These are phyloP conservation scores for Solanum chiquidenum DNA, from an alignment of 257 asterid genomes.

Conservation along the genomic window DNA sequence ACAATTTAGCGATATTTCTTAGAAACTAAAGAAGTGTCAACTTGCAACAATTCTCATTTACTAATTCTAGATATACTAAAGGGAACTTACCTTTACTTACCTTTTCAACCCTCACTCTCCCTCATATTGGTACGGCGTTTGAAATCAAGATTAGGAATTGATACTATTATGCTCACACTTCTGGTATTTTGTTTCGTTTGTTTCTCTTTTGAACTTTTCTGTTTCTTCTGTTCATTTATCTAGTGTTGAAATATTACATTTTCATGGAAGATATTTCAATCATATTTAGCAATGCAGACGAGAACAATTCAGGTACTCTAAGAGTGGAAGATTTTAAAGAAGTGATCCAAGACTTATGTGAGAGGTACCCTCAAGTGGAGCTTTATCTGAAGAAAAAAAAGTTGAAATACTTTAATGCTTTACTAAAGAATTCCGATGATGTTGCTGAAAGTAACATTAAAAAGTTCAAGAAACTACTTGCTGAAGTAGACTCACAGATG, in stretches of 20 bases:
- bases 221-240: not conserved
- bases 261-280: conserved; percentile 71
- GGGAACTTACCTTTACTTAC: too few species aligned
- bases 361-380: conserved; percentile 82
- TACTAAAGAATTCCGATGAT: conserved; percentile 32
- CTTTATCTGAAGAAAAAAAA: conserved; percentile 58
- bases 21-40: too few species aligned
- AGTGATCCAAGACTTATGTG: conserved; percentile 59
- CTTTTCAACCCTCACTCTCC: too few species aligned
- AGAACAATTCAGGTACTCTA: conserved; percentile 47
- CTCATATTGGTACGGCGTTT: too few species aligned
- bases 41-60: too few species aligned
- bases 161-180: too few species aligned
- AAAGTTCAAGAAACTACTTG: conserved; percentile 58
- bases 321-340: conserved; percentile 59
- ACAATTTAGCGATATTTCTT: too few species aligned
- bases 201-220: too few species aligned
- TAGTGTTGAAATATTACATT: not conserved
- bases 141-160: too few species aligned
- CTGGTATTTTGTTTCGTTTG: too few species aligned
- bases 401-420: conserved; percentile 40
- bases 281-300: conserved; percentile 82
- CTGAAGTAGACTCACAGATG: conserved; percentile 73
- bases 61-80: too few species aligned
- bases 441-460: conserved; percentile 51